These are phyloP conservation scores for Tulasnella sp. DNA, from an alignment of 768 basidiomycete genomes.

Conservation along the genomic window DNA sequence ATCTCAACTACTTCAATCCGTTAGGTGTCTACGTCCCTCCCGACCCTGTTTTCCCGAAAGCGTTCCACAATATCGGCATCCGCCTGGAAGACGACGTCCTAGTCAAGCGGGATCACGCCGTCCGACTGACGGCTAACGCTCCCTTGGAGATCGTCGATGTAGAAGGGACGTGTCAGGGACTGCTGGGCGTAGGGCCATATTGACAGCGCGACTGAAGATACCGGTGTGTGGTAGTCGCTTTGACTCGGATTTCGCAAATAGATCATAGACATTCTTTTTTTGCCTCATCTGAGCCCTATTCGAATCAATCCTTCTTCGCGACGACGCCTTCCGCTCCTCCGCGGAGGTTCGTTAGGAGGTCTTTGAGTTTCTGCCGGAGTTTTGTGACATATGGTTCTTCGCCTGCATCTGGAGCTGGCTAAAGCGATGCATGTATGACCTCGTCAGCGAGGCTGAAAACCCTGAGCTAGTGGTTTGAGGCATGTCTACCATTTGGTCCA, in stretches of 20 bases:
- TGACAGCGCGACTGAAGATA: constrained; percentile 13
- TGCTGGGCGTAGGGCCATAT: constrained; percentile 49
- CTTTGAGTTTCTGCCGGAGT: constrained; percentile 9
- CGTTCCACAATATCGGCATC: constrained; percentile 84
- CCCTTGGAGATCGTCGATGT: constrained; percentile 81
- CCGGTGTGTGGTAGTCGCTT: background rate
- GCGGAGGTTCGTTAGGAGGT: constrained; percentile 1
- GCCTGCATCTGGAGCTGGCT: constrained; percentile 2
- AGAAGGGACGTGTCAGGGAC: constrained; percentile 68
- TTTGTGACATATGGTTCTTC: constrained; percentile 9
- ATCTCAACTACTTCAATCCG: no score
- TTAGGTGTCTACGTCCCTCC: constrained; percentile 86
- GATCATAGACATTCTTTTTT: background rate
- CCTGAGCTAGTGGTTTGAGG: no score
- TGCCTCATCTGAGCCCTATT: background rate
- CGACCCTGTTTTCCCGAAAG: constrained; percentile 61
- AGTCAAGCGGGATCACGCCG: constrained; percentile 37
- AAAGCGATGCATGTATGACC: background rate
- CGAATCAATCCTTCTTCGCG: constrained; percentile 2
- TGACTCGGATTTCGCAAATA: background rate
- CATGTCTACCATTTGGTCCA: background rate
- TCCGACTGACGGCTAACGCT: constrained; percentile 55
- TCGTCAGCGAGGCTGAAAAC: background rate
- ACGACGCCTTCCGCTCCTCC: constrained; percentile 6
- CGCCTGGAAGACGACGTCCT: constrained; percentile 88